These are phyloP conservation scores for Pseudocercospora crystallina DNA, from an alignment of 2,329 filamentous ascomycete species.

Conservation along the genomic window DNA sequence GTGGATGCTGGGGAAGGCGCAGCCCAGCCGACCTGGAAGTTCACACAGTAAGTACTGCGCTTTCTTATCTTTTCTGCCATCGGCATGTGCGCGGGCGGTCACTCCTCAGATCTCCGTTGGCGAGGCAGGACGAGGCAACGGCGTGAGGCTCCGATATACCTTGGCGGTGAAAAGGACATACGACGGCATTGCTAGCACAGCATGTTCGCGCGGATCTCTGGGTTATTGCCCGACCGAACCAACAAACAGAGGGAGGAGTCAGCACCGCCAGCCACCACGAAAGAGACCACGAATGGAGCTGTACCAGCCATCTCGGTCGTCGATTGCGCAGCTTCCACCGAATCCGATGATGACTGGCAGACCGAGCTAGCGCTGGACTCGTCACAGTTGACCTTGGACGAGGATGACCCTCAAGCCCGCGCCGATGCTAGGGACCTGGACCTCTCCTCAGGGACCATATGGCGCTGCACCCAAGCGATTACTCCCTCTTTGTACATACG, in stretches of 20 bases:
- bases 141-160: too few relatives aligned
- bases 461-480: conserved; percentile 15
- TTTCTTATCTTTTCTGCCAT: background rate
- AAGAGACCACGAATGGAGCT: background rate
- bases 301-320: too few relatives aligned
- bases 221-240: conserved; percentile 26
- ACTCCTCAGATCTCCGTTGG: too few relatives aligned
- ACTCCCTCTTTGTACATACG: background rate
- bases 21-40: conserved; percentile 97
- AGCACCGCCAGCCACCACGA: background rate
- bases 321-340: too few relatives aligned
- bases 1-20: conserved; percentile 78
- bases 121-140: too few relatives aligned
- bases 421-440: conserved; percentile 1
- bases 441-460: conserved; percentile 1
- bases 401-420: conserved; percentile 12
- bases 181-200: conserved; percentile 21
- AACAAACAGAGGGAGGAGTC: conserved; percentile 12
- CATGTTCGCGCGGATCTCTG: conserved; percentile 26
- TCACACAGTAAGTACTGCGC: conserved; percentile 78
- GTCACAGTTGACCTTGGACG: background rate
- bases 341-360: too few relatives aligned
- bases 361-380: too few relatives aligned
- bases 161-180: background rate
- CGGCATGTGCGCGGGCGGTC: background rate